A percentile compares a stretch with the other conserved stretches of the same genome.
These are phyloP conservation scores for Asterophora lycoperdoides DNA, from an alignment of 768 basidiomycete genomes.

Conservation along the genomic window DNA sequence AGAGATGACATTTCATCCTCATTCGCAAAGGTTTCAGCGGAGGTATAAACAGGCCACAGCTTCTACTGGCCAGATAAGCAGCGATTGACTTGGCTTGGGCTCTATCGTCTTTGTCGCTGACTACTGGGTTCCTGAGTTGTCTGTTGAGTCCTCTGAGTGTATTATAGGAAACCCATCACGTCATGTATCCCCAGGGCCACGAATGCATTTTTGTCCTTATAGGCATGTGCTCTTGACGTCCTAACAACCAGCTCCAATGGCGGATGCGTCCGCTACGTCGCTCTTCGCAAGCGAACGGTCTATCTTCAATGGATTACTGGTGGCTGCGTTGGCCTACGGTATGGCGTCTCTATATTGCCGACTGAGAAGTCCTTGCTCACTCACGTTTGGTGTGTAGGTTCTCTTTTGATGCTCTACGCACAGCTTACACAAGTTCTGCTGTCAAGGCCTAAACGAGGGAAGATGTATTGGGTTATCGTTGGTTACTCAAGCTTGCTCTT, in stretches of 20 bases:
- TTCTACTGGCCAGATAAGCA: too few relatives aligned
- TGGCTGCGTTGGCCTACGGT: slow-evolving; percentile 20
- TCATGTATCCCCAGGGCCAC: too few relatives aligned
- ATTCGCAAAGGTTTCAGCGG: too few relatives aligned
- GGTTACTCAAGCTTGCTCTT: slow-evolving; percentile 17
- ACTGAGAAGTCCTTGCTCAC: neutral
- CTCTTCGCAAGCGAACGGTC: slow-evolving; percentile 8
- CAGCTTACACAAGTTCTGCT: slow-evolving; percentile 19
- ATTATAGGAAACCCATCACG: too few relatives aligned
- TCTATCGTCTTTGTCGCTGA: too few relatives aligned
- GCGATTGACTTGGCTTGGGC: too few relatives aligned
- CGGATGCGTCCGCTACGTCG: neutral
- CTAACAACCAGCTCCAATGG: slow-evolving; percentile 10
- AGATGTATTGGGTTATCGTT: slow-evolving; percentile 18
- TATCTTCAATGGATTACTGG: slow-evolving; percentile 13
- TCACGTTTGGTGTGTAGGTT: slow-evolving; percentile 6
- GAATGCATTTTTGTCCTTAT: too few relatives aligned
- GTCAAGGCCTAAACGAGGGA: slow-evolving; percentile 19
- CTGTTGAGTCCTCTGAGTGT: too few relatives aligned
- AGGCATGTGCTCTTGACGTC: slow-evolving; percentile 11
- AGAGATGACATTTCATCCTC: too few relatives aligned
- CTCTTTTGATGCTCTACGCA: slow-evolving; percentile 19
- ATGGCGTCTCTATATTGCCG: neutral
- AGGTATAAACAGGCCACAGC: too few relatives aligned
- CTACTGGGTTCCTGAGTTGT: too few relatives aligned